A percentile compares a stretch with the other conserved stretches of the same genome.
Conservation (phyloP, 1,284 basidiomycete genomes). For the Cutaneotrichosporon arboriforme region DNA sequence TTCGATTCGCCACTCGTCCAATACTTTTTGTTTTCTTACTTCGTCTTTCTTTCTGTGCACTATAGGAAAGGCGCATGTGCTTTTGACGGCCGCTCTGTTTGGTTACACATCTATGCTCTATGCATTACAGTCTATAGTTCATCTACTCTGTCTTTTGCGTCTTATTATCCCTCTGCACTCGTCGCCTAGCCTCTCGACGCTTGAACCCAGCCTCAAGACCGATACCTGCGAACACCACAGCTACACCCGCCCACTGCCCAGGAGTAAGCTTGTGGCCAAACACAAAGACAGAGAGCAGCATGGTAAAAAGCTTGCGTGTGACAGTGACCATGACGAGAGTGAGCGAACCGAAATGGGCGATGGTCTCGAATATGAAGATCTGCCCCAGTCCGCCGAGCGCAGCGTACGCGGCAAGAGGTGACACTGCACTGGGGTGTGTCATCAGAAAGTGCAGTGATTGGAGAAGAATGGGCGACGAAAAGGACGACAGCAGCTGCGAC, state of each 20-base stretch:
- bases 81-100: too few species aligned
- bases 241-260: slow-evolving; percentile 89
- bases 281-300: slow-evolving; percentile 89
- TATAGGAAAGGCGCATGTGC: too few species aligned
- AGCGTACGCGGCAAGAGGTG: slow-evolving; percentile 78
- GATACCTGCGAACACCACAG: slow-evolving; percentile 86
- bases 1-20: too few species aligned
- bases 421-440: slow-evolving; percentile 69
- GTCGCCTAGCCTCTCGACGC: slow-evolving; percentile 33
- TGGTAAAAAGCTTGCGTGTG: slow-evolving; percentile 97
- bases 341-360: slow-evolving; percentile 90
- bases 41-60: too few species aligned
- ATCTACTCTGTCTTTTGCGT: not conserved
- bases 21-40: too few species aligned
- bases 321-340: slow-evolving; percentile 91
- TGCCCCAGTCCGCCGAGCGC: slow-evolving; percentile 89
- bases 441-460: slow-evolving; percentile 69
- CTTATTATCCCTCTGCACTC: slow-evolving; percentile 26
- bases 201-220: slow-evolving; percentile 88
- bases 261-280: slow-evolving; percentile 79
- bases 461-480: slow-evolving; percentile 61
- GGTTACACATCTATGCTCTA: not conserved
- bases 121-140: not conserved
- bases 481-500: not conserved
- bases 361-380: slow-evolving; percentile 96